Base-by-base conservation (phyloP, 2,329 filamentous ascomycete species). In the Fusarium torreyae region DNA sequence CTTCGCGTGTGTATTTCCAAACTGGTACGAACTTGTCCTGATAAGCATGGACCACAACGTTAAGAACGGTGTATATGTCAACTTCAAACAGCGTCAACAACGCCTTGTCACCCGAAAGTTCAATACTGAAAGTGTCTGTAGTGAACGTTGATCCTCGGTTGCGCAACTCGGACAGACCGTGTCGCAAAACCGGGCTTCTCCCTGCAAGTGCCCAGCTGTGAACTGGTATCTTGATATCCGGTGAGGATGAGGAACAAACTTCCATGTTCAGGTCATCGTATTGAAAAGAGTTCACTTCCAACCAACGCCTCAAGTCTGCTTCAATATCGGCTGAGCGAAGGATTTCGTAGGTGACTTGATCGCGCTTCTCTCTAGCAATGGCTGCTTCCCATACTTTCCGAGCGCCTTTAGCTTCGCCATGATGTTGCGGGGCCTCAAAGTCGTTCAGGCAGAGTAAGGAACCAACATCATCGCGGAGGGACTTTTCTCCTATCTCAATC, bases 171-270 rank as follows among this genome's bases (percentile, higher is more conserved):
- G 86, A 79, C 48, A 97, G 81, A 7, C 85, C 88, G 64, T 84
- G 80, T 59, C 92, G 85, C 14, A 98, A 77, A 2, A 92, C 80
- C 6, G 87, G 80, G 74, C 94, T 97, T 70, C 96, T 88, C 14
- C 88, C 92, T 17, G 89, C 85, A 10, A 98, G 79, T 7, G 98
- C 83, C 82, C 95, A 97, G 34, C 91, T 88, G 75, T 99, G 95
- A 11, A 93, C 86, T 0, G 96, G 95, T 44, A 99, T 89, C 46
- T 83, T 85, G 24, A 94, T 79, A 6, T 93, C 88, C 0, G 92
- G 94, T 1, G 84, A 79, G 0, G 87, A 88, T 2, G 90, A 91
- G 4, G 85, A 86, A 68, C 83, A 82, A 7, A 91, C 65, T 7
- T 78, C 76, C 24, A 80, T 75, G 36, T 86, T 84, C 15, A 83